Percentiles rank a stretch among this genome's conserved stretches.
phyloP scores from a whole-genome alignment of 2,329 filamentous ascomycete genomes.

The Aureobasidium zeae region DNA sequence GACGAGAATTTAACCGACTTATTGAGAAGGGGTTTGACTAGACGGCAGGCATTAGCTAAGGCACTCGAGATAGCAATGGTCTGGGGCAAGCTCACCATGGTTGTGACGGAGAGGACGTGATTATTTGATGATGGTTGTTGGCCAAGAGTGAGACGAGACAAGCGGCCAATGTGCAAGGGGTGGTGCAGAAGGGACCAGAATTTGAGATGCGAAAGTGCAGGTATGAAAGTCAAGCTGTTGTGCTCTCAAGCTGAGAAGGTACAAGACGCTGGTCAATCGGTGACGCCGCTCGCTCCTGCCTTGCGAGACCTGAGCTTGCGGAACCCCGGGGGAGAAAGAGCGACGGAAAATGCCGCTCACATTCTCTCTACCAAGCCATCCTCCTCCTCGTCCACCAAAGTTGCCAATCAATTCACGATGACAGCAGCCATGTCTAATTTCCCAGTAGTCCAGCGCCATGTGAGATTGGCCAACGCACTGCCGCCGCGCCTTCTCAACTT shows the following conservation, averaged over 20 bases:
- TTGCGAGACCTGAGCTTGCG: neutral
- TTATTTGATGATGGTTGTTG: neutral
- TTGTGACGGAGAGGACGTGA: conserved; percentile 12
- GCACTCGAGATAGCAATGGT: neutral
- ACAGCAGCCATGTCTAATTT: conserved; percentile 11
- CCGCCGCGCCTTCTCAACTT: conserved; percentile 73
- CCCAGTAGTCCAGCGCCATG: conserved; percentile 30
- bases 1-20: conserved; percentile 52
- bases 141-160: neutral
- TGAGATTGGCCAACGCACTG: conserved; percentile 54
- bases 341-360: conserved; percentile 16
- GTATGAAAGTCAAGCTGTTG: neutral
- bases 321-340: conserved; percentile 8
- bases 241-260: neutral
- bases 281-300: conserved; percentile 4
- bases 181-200: neutral
- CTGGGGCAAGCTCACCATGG: conserved; percentile 29
- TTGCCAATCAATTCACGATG: neutral
- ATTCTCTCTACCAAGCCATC: too few species aligned
- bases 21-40: conserved; percentile 91
- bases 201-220: neutral
- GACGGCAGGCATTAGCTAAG: neutral
- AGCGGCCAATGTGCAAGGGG: conserved; percentile 6
- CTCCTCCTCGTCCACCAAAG: too few species aligned
- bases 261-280: neutral